phyloP scores from a whole-genome alignment of 129 eudicot genomes.

The Apium graveolens region DNA sequence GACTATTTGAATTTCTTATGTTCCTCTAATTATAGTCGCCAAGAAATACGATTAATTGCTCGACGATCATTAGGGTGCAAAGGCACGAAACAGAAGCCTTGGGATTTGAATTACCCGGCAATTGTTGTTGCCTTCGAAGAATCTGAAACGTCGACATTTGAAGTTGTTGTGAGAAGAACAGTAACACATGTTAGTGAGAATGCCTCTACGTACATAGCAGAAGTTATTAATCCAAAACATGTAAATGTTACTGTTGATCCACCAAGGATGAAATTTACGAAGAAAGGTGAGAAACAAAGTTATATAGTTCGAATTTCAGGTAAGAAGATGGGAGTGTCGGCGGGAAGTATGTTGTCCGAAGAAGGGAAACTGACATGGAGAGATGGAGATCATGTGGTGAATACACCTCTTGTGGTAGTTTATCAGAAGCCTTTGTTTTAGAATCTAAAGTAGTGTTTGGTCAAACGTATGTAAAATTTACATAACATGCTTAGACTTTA shows the following conservation, averaged over 20 bases:
- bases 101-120: constrained; percentile 76
- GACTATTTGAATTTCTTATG: constrained; percentile 67
- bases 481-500: not conserved
- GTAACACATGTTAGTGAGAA: constrained; percentile 54
- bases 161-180: constrained; percentile 40
- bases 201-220: constrained; percentile 31
- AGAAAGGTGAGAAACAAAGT: constrained; percentile 52
- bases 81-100: constrained; percentile 34
- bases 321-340: constrained; percentile 23
- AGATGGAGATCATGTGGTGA: constrained; percentile 51
- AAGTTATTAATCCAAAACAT: constrained; percentile 31
- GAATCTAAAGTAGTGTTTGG: not conserved
- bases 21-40: constrained; percentile 39
- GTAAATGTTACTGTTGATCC: constrained; percentile 39
- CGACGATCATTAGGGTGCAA: constrained; percentile 26
- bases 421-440: constrained; percentile 33
- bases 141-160: constrained; percentile 9
- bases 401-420: constrained; percentile 56
- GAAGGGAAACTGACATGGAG: constrained; percentile 59
- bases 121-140: constrained; percentile 36
- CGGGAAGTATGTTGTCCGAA: constrained; percentile 27
- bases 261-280: constrained; percentile 25
- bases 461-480: not conserved
- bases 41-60: constrained; percentile 30
- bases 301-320: constrained; percentile 38